A percentile compares a stretch with the other conserved stretches of the same genome.
Conservation (phyloP, 1,284 basidiomycete species). For the Apiotrichum akiyoshidainum region DNA sequence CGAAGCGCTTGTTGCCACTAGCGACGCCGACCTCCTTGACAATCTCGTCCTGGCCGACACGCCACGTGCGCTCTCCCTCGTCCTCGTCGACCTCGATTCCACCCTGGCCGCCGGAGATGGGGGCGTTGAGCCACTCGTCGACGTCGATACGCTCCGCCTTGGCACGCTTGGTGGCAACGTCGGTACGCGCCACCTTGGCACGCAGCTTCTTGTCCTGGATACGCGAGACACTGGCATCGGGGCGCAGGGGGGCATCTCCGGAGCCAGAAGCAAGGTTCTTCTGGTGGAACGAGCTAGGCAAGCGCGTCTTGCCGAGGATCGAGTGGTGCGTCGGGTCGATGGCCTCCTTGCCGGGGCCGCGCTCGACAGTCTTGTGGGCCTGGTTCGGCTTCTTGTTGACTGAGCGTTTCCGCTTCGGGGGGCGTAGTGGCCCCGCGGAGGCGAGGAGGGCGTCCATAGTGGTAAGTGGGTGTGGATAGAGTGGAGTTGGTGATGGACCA, state of each 20-base stretch:
- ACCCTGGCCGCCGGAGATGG: conserved; percentile 37
- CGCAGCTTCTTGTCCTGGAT: conserved; percentile 74
- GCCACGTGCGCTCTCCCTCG: conserved; percentile 74
- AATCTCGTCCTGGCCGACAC: conserved; percentile 78
- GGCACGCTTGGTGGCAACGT: conserved; percentile 48
- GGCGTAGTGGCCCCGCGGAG: conserved; percentile 62
- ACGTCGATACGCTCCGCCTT: conserved; percentile 43
- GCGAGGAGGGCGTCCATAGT: conserved; percentile 69
- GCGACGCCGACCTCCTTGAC: conserved; percentile 65
- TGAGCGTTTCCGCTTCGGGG: conserved; percentile 32
- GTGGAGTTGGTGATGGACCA: background rate
- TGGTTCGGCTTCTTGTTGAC: conserved; percentile 10
- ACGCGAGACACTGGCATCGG: conserved; percentile 29
- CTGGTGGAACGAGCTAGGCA: conserved; percentile 40
- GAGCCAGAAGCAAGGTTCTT: conserved; percentile 35
- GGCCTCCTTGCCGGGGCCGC: conserved; percentile 37
- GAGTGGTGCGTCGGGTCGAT: conserved; percentile 62
- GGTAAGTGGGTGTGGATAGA: conserved; percentile 4
- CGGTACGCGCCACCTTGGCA: conserved; percentile 62
- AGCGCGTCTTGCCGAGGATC: conserved; percentile 51
- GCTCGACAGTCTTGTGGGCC: conserved; percentile 43
- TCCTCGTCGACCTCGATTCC: conserved; percentile 49
- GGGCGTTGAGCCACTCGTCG: conserved; percentile 47
- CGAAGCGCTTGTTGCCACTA: conserved; percentile 69
- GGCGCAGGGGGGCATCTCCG: conserved; percentile 21